Evolutionary conservation across 768 basidiomycete genomes (phyloP), one percentile per base, ranked within the genome.

Genomic region (Butyriboletus loyo): DNA sequence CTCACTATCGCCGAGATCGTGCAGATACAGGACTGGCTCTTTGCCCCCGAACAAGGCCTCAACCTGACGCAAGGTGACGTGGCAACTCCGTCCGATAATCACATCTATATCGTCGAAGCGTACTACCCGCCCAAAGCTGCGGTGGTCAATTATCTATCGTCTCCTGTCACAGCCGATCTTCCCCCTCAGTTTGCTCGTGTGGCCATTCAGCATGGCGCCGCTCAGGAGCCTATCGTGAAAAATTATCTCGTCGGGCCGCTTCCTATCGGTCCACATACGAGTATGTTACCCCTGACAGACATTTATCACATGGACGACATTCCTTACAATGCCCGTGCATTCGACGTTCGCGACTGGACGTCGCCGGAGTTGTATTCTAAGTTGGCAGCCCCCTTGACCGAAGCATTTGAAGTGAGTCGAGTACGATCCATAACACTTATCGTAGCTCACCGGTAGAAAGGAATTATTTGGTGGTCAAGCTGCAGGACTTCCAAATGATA

Each of bases 161-260:
- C 67, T 9, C 69, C 75, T 8, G 49, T 46, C 8, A 45, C 55
- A 0, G 59, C 46, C 2, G 27, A 48, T 8, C 59, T 66, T 2
- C 80, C 79, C 0, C 56, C 67, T 31, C 65, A 71, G 32, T 77
- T 72, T 54, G 80, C 82, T 6, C 71, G 75, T 46, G 79, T 78
- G n/a, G 74, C 74, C 25, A 68, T 85, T 43, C 76, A 80, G 54
- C 76, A 81, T 61, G 81, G 80, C 24, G 71, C 72, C 11, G 62
- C 58, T 13, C 54, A 55, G 5, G 68, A 65, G 11, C 80, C 80
- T 10, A 59, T 67, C n/a, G 74, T 83, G 32, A 72, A 67, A 50
- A 80, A 84, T 57, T 82, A 83, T 58, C 66, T 83, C 8, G 75
- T 85, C 17, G 84, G 84, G 0, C 84, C 84, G 1, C 69, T 85